Base-by-base conservation (phyloP, 169 alveolate species). In the Theileria annulata region DNA sequence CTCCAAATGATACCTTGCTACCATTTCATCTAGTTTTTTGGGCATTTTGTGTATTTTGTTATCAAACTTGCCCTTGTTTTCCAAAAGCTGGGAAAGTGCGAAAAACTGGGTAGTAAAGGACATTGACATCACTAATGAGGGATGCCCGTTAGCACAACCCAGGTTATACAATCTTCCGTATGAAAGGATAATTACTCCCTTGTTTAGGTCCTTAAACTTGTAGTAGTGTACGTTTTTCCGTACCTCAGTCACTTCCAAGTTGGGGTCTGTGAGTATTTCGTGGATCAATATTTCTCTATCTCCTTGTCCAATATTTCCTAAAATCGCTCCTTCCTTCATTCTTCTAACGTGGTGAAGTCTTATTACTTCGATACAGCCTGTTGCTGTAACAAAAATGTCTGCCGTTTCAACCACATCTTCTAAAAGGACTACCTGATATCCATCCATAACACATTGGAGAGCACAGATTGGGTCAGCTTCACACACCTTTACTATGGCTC, bases 121-220 rank as follows among this genome's bases (percentile, higher is more conserved):
- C 91, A 95, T 94, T 59, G 99, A 96, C 99, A 98, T 97, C 59
- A 98, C 99, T 86, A 98, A 96, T 56, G 99, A 96, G 23, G 99
- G 99, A 84, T 98, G 99, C 4, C 99, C 99, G 59, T 99, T 97
- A 82, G 99, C 99, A 68, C 99, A 98, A 30, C 99, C 99, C 21
- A 98, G 95, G 92, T 98, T 98, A 75, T 97, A 88, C 63, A 97
- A 93, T 77, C 99, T 93, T n/a, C 99, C 99, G 75, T 94, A 92
- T 27, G 99, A 99, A 49, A 97, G 91, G 70, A 97, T 86, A 66
- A 97, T 95, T 67, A 98, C 92, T 62, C 97, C 97, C 87, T 95
- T 98, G 49, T 95, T 94, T 8, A 83, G 87, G 31, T 87, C 93
- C 30, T 81, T 81, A 71, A 77, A 82, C 31, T 83, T 87, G 82